Percentiles rank a stretch among this genome's conserved stretches.
These are phyloP conservation scores for Candida gorgasii DNA, from an alignment of 805 yeast genomes.

Conservation along the genomic window DNA sequence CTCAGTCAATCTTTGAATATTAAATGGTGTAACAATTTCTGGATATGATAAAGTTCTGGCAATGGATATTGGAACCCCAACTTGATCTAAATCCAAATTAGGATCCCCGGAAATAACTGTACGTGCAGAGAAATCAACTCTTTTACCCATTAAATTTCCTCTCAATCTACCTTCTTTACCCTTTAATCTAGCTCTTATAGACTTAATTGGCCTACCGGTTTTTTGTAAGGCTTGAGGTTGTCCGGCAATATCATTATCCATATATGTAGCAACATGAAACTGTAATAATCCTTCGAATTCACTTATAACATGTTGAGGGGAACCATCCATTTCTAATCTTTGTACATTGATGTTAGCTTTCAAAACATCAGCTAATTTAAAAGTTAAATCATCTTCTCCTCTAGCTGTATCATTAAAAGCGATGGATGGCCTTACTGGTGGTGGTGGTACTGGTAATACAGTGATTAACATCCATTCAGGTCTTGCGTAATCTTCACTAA, in stretches of 20 bases:
- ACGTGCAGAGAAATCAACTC: conserved; percentile 98
- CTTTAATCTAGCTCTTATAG: conserved; percentile 98
- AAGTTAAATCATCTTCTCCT: conserved; percentile 98
- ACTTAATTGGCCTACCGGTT: conserved; percentile 97
- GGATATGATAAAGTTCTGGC: conserved; percentile 96
- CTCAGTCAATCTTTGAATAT: conserved; percentile 90
- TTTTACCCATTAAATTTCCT: conserved; percentile 99
- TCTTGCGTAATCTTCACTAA: conserved; percentile 93
- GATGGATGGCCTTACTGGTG: conserved; percentile 98
- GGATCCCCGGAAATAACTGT: conserved; percentile 99
- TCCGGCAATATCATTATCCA: conserved; percentile 99
- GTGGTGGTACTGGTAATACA: conserved; percentile 99
- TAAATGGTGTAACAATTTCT: conserved; percentile 96
- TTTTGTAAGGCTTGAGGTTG: conserved; percentile 99
- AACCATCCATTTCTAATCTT: conserved; percentile 96
- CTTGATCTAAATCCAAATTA: conserved; percentile 94
- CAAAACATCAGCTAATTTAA: conserved; percentile 92
- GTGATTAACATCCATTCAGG: conserved; percentile 99
- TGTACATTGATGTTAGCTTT: conserved; percentile 98
- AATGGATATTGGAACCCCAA: conserved; percentile 96
- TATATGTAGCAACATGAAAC: conserved; percentile 97
- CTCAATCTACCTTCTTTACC: conserved; percentile 99
- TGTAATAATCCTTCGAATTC: conserved; percentile 95
- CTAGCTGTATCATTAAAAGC: conserved; percentile 97
- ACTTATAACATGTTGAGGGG: conserved; percentile 96